Evolutionary conservation across 2,329 filamentous ascomycete species (phyloP).

Genomic region (Colletotrichum tabaci): DNA sequence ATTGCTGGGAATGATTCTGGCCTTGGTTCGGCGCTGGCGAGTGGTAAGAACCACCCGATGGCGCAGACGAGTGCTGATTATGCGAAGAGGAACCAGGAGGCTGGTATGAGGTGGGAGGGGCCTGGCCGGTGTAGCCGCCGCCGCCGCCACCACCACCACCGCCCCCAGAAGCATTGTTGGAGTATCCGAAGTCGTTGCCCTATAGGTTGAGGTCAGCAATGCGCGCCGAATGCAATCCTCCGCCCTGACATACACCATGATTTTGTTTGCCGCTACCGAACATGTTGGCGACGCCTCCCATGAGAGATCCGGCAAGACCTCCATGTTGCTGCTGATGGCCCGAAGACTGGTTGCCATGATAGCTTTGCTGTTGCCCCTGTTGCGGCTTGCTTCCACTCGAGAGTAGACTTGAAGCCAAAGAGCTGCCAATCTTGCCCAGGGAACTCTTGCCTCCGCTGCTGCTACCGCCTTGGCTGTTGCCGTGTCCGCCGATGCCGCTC

Average conservation of each 20-base stretch:
- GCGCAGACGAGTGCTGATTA: constrained; percentile 47
- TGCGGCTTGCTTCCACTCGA: constrained; percentile 65
- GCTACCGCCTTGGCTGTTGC: constrained; percentile 48
- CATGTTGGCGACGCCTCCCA: constrained; percentile 68
- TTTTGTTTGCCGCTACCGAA: constrained; percentile 66
- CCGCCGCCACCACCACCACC: constrained; percentile 51
- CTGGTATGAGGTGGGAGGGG: constrained; percentile 75
- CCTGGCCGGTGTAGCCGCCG: constrained; percentile 73
- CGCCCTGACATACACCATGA: constrained; percentile 53
- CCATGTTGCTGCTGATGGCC: constrained; percentile 55
- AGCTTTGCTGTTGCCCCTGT: constrained; percentile 57
- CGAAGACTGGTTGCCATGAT: constrained; percentile 63
- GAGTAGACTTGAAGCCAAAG: constrained; percentile 70
- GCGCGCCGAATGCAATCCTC: neutral
- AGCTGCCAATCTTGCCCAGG: constrained; percentile 69
- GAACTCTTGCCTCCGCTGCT: constrained; percentile 55
- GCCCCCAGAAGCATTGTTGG: constrained; percentile 55
- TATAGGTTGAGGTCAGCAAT: constrained; percentile 48
- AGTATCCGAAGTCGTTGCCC: constrained; percentile 75
- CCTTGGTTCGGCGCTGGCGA: constrained; percentile 46
- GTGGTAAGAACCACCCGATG: constrained; percentile 50
- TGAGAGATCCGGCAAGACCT: constrained; percentile 67
- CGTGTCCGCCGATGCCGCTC: constrained; percentile 51
- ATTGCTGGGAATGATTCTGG: constrained; percentile 35
- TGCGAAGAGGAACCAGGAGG: constrained; percentile 46